These are phyloP conservation scores for Prunus dulcis DNA, from an alignment of 306 rosid genomes.

Conservation along the genomic window DNA sequence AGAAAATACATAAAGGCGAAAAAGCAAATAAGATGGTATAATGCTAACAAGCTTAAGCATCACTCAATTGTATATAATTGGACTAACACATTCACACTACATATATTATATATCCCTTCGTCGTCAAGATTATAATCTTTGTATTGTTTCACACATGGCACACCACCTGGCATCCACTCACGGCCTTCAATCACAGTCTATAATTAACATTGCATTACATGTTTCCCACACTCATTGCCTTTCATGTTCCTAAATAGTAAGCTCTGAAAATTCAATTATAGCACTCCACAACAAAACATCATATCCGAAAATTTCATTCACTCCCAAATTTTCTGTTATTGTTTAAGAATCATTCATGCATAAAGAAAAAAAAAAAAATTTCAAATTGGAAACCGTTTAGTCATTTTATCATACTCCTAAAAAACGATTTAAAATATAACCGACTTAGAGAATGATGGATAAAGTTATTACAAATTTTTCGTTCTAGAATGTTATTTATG, in stretches of 20 bases:
- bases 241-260: background rate
- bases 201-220: background rate
- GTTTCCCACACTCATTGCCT: background rate
- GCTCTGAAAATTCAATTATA: background rate
- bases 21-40: background rate
- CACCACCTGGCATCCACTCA: constrained; percentile 1
- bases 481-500: background rate
- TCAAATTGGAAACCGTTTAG: no score
- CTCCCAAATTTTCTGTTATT: no score
- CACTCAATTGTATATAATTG: constrained; percentile 9
- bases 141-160: background rate
- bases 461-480: background rate
- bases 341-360: no score
- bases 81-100: constrained; percentile 2
- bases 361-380: no score
- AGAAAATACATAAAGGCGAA: background rate
- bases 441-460: background rate
- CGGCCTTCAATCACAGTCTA: background rate
- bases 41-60: background rate
- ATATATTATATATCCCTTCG: background rate
- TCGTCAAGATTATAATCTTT: background rate
- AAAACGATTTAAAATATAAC: no score
- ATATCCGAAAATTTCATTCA: no score
- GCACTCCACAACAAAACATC: background rate
- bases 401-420: no score